Evolutionary conservation across 805 yeast genomes (phyloP).

Genomic region (Tetrapisispora fleetii): DNA sequence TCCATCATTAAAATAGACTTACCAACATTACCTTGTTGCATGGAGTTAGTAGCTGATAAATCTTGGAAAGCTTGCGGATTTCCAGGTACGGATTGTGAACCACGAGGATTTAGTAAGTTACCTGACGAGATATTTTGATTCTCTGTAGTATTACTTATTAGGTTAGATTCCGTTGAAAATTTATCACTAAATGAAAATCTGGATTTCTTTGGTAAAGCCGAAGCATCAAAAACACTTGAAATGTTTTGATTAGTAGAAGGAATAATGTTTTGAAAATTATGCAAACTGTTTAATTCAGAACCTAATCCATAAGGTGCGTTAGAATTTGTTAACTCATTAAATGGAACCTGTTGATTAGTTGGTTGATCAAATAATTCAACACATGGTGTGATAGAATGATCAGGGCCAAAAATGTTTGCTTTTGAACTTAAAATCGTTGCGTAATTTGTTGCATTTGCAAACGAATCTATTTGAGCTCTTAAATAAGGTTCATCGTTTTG

Average conservation of each 20-base stretch:
- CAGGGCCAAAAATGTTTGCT: conserved; percentile 40
- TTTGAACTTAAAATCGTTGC: conserved; percentile 33
- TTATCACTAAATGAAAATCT: conserved; percentile 65
- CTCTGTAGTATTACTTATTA: conserved; percentile 3
- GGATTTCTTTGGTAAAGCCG: conserved; percentile 51
- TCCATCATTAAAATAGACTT: conserved; percentile 36
- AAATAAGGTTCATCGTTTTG: conserved; percentile 4
- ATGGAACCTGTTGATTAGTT: conserved; percentile 21
- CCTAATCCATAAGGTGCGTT: conserved; percentile 4
- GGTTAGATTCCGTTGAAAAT: conserved; percentile 27
- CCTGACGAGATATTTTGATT: neutral
- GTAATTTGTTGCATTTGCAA: conserved; percentile 36
- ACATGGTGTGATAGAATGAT: conserved; percentile 30
- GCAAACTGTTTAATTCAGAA: neutral
- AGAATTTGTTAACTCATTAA: neutral
- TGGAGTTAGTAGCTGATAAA: conserved; percentile 1
- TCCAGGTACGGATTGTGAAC: neutral
- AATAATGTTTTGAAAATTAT: conserved; percentile 3
- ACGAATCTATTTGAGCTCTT: conserved; percentile 31
- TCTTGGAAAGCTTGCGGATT: conserved; percentile 5
- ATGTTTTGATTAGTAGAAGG: conserved; percentile 10
- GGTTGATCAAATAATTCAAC: conserved; percentile 35
- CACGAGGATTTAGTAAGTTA: neutral
- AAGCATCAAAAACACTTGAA: conserved; percentile 17
- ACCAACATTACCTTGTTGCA: conserved; percentile 30